These are phyloP conservation scores for Beauveria varroae DNA, from an alignment of 2,329 filamentous ascomycete species.

Conservation along the genomic window DNA sequence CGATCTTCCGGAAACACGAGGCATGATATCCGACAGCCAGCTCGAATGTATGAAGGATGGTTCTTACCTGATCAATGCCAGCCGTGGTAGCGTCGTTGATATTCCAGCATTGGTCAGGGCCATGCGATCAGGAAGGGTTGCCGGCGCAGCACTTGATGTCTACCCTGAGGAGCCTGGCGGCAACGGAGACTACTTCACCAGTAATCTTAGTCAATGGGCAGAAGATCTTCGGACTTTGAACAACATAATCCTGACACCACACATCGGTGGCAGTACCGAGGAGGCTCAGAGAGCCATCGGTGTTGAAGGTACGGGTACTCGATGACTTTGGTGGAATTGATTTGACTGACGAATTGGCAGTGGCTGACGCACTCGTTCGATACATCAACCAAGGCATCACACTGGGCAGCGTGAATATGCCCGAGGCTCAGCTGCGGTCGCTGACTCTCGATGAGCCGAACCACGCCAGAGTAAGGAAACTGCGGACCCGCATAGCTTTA, in stretches of 20 bases:
- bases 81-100: slow-evolving; percentile 86
- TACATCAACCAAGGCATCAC: slow-evolving; percentile 97
- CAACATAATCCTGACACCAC: slow-evolving; percentile 92
- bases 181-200: slow-evolving; percentile 93
- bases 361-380: slow-evolving; percentile 76
- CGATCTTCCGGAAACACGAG: slow-evolving; percentile 84
- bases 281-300: slow-evolving; percentile 96
- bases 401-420: slow-evolving; percentile 87
- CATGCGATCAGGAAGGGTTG: slow-evolving; percentile 78
- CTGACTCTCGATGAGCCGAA: slow-evolving; percentile 83
- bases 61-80: slow-evolving; percentile 92
- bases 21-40: slow-evolving; percentile 77
- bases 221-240: slow-evolving; percentile 77
- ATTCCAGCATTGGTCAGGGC: slow-evolving; percentile 86
- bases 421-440: slow-evolving; percentile 87
- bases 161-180: slow-evolving; percentile 89
- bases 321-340: not conserved
- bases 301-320: slow-evolving; percentile 54
- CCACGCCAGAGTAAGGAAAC: slow-evolving; percentile 61
- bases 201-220: slow-evolving; percentile 72
- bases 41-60: slow-evolving; percentile 87
- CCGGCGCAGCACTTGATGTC: slow-evolving; percentile 92
- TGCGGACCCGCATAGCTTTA: not conserved
- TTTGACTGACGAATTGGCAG: slow-evolving; percentile 32
- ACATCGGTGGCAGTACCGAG: slow-evolving; percentile 96